Base-by-base conservation (phyloP, 164 flowering plant species). In the Buxus sempervirens region DNA sequence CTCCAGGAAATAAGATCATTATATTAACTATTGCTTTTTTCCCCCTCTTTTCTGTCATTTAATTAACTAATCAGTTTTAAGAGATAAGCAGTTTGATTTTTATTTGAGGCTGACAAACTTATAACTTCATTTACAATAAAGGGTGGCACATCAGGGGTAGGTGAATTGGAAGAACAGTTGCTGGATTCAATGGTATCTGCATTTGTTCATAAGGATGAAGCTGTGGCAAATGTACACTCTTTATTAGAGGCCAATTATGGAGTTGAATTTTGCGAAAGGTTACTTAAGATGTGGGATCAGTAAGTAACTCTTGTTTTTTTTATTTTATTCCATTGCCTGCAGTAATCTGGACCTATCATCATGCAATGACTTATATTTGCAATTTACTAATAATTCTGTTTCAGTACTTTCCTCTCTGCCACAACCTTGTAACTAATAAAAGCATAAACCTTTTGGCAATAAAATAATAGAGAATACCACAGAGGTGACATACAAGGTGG, bases 271-370 rank as follows among this genome's bases (percentile, higher is more conserved):
- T 88, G 89, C 69, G 80, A 79, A 65, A 73, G 49, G 65, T 72
- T 93, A 79, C 76, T 86, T 58, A 76, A 73, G 54, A 80, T 77
- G 82, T 87, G 91, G 97, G 78, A 81, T 24, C 48, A 82, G 98
- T 89, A 69, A 77, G 84, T n/a, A n/a, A n/a, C n/a, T n/a, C n/a
- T 32, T 51, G 23, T 27, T 23, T n/a, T 42, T 9, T 22, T 22
- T 25, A 32, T 64, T 41, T 54, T 19, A 45, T 32, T 32, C 5
- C 51, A 5, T 5, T 15, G 12, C 18, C 51, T 45, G 51, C 10
- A 45, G 1, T 5, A 45, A 45, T 45, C 51, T 4, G 51, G 5
- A 1, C 12, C 51, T 45, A 45, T 45, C 18, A 5, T 15, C 51
- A n/a, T n/a, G n/a, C n/a, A n/a, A n/a, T n/a, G n/a, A n/a, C n/a